These are phyloP conservation scores for Odonthalia washingtoniensis DNA, from an alignment of 31 red algal species.

Conservation along the genomic window DNA sequence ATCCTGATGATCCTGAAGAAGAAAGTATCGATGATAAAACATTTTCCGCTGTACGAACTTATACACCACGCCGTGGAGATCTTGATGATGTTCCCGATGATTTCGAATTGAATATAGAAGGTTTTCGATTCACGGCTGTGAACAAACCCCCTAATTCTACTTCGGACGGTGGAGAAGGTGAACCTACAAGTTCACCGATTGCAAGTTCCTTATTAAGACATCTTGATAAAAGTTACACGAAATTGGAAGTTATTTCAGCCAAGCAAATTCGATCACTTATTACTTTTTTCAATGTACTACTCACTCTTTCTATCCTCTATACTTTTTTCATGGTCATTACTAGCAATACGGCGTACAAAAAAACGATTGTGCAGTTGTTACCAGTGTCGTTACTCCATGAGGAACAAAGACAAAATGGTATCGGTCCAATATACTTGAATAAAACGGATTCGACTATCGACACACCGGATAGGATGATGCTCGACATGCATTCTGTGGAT, in stretches of 20 bases:
- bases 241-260: slow-evolving; percentile 81
- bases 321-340: slow-evolving; percentile 52
- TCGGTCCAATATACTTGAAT: not conserved
- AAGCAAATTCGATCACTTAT: slow-evolving; percentile 62
- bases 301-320: slow-evolving; percentile 47
- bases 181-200: slow-evolving; percentile 37
- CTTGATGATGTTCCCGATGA: slow-evolving; percentile 71
- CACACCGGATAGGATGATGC: too few species aligned
- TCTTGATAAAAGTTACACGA: slow-evolving; percentile 55
- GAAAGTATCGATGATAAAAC: not conserved
- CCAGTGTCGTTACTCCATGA: slow-evolving; percentile 19
- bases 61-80: slow-evolving; percentile 36
- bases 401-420: slow-evolving; percentile 7
- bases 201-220: slow-evolving; percentile 50
- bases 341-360: slow-evolving; percentile 43
- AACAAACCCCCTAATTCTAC: not conserved
- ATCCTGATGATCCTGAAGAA: not conserved
- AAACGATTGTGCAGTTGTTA: not conserved
- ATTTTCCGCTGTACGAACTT: not conserved
- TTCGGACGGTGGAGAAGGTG: not conserved
- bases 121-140: slow-evolving; percentile 43
- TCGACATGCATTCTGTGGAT: too few species aligned
- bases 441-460: too few species aligned
- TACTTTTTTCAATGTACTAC: slow-evolving; percentile 61
- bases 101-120: slow-evolving; percentile 64